Evolutionary conservation across 352 stramenopile genomes (phyloP), one percentile per base, ranked within the genome.

Genomic region (Globisporangium megalacanthum): DNA sequence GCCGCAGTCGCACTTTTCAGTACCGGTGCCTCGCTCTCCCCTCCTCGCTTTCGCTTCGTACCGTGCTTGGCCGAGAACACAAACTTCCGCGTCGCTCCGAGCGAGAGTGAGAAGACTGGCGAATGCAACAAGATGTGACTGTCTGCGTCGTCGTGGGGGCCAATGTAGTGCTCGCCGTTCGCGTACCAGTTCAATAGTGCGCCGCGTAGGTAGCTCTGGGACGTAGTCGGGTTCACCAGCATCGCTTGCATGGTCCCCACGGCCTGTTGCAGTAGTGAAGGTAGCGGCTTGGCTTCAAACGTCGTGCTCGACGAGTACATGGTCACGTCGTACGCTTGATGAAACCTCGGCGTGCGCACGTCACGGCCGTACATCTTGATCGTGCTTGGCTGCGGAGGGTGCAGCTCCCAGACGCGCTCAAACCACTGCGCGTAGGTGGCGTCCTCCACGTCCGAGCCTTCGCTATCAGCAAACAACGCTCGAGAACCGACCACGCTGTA

Each of bases 181-280:
- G 73, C 70, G 58, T 96, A 96, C 87, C 85, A 96, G 55, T 95
- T 96, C 29, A 89, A 53, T 3, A 96, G 66, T 36, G 73, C 82
- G 29, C 62, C 65, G 53, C 82, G 85, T 22, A 83, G 55, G 17
- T 53, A 55, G 22, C 63, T 73, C 14, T 20, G 49, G 8, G 52
- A 52, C 6, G 69, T 68, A 8, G 25, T 29, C 2, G 67, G 55
- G 42, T 85, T 64, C 31, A 74, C 48, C 9, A 86, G 62, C 25
- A 88, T 68, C 7, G 56, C 49, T 29, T 88, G 64, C 54, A 86
- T 70, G 31, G 74, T 61, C 22, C 65, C 36, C 20, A 87, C 64
- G 47, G 67, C 73, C 20, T 73, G 68, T 20, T 71, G 47, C 20
- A 84, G 50, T 10, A 62, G 62, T 0, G 49, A 50, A 15, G 78